Base-by-base conservation (phyloP, 495 filamentous ascomycete species). In the Hypoxylon perforatum region DNA sequence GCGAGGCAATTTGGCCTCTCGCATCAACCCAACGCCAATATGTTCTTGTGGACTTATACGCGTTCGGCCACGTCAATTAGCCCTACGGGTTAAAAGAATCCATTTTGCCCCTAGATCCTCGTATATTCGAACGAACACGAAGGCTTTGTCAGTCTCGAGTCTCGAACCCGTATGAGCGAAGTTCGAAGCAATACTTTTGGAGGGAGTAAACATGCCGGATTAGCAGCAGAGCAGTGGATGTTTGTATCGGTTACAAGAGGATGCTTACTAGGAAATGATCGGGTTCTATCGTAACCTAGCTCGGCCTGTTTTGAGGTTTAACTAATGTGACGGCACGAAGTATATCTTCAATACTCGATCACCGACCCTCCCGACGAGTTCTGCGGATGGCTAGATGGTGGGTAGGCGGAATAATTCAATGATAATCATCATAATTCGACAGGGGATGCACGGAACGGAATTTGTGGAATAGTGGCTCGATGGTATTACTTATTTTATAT, bases 361-460 rank as follows among this genome's bases (percentile, higher is more conserved):
- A 28, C 7, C 30, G 12, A 35, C 11, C 38, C n/a, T 18, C 14
- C 21, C 41, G 36, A 41, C 19, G 22, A 42, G 10, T 14, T 56
- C 35, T 30, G 23, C 9, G 21, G 15, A 45, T 12, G 8, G 8
- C 14, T 21, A 57, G 18, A 11, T 36, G 30, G 21, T 36, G 33
- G 22, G 17, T 36, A 21, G 44, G 42, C 19, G 21, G 18, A 19
- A 22, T 63, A 33, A 45, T 61, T 21, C 39, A 38, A 38, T 42
- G 17, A 42, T 15, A 12, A 45, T 60, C 55, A 69, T 56, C 25
- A 51, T 58, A 55, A 51, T 57, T 30, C n/a, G 23, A 39, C 10
- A 12, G 33, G 23, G 19, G 15, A 55, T 53, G 44, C 49, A 44
- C 55, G 28, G 39, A 56, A 38, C 17, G 65, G 59, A 59, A 59